These are phyloP conservation scores for Tulasnella calospora DNA, from an alignment of 768 basidiomycete species.

Conservation along the genomic window DNA sequence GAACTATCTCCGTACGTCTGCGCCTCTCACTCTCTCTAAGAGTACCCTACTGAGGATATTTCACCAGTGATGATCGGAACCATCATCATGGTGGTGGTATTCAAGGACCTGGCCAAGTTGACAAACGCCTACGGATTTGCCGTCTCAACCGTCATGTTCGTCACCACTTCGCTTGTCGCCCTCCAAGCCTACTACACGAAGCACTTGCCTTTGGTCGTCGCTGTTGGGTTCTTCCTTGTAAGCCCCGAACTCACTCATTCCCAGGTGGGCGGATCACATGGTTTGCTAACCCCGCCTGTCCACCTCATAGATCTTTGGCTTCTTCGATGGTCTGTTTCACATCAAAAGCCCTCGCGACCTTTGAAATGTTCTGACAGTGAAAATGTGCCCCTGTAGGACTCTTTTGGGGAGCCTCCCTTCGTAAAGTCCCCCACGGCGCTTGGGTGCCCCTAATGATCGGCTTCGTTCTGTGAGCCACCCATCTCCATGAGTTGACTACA, in stretches of 20 bases:
- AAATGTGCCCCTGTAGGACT: constrained; percentile 34
- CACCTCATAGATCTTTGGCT: constrained; percentile 47
- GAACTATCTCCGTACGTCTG: constrained; percentile 49
- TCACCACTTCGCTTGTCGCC: constrained; percentile 36
- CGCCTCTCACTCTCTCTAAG: background rate
- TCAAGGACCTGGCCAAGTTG: constrained; percentile 50
- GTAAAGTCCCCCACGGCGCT: constrained; percentile 59
- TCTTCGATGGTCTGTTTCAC: constrained; percentile 49
- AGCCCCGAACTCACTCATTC: background rate
- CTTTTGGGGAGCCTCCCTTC: constrained; percentile 61
- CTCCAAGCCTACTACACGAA: constrained; percentile 36
- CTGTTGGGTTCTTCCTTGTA: constrained; percentile 33
- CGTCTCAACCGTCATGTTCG: constrained; percentile 36
- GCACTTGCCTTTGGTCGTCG: constrained; percentile 31
- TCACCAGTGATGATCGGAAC: constrained; percentile 46
- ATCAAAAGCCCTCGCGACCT: background rate
- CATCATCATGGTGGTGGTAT: constrained; percentile 53
- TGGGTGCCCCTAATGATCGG: constrained; percentile 65
- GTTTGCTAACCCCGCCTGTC: background rate
- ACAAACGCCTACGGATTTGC: constrained; percentile 49
- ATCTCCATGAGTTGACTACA: background rate
- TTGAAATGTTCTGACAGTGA: background rate
- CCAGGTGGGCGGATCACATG: background rate
- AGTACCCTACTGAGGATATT: background rate
- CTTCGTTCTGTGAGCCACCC: constrained; percentile 41